Evolutionary conservation across 257 asterid species (phyloP), one percentile per base, ranked within the genome.

Genomic region (Coffea eugenioides): DNA sequence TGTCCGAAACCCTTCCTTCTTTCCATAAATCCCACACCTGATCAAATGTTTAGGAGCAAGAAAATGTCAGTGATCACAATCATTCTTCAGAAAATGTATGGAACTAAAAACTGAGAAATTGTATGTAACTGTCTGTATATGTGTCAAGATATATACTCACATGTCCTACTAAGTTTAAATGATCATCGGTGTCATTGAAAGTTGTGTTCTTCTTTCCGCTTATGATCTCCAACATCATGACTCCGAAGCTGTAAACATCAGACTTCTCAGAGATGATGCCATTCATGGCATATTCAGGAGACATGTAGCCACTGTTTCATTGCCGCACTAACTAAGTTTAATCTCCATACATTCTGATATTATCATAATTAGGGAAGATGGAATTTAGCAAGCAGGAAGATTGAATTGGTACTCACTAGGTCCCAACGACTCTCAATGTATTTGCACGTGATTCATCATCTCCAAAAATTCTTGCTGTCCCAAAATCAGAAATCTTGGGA

Each of bases 21-120:
- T 27, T 59, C 79, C 71, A 62, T n/a, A 75, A n/a, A 62, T 76
- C 61, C 71, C 79, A 76, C 0, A 76, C 79, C 71, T 76, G 71
- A 13, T 27, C 59, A 57, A 62, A 59, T 13, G 52, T 48, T 8
- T 48, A 21, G 15, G 21, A 59, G 34, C 56, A 41, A 54, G 18
- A 39, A 68, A 68, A 39, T 68, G n/a, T 48, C 52, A 48, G 51
- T 46, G 1, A 11, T 8, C 52, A 48, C 0, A 10, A 46, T 48
- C 12, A 48, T 48, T 48, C 52, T 9, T 46, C 9, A 46, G 6
- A 46, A 2, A 46, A 48, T 31, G 34, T 1, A 31, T 8, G 13
- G 12, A 48, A 8, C 51, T 46, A 6, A 48, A 48, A 2, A 2
- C 52, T 48, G 12, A 48, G 52, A 48, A 7, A 48, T 0, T 48